Conservation (phyloP, 2,329 filamentous ascomycete species). For the Sarocladiaceae sp. region DNA sequence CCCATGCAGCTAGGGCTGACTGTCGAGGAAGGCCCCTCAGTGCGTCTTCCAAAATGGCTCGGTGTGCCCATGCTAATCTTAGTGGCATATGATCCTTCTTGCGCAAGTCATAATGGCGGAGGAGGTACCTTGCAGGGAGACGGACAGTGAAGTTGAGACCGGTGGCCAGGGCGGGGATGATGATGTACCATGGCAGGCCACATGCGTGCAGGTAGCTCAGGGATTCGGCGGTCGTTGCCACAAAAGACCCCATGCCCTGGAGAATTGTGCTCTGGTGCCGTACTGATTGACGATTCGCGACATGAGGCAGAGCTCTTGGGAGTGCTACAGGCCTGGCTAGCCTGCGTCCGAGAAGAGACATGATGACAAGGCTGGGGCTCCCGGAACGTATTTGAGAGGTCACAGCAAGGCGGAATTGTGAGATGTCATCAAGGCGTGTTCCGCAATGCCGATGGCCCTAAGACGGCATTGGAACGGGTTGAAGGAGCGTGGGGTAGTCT, state of each 20-base stretch:
- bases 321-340: neutral
- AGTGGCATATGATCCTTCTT: slow-evolving; percentile 24
- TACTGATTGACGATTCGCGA: neutral
- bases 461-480: no score
- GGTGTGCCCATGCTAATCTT: slow-evolving; percentile 24
- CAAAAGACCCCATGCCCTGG: slow-evolving; percentile 10
- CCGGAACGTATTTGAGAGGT: no score
- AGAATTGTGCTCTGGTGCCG: slow-evolving; percentile 1
- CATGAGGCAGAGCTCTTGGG: neutral
- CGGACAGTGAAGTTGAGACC: slow-evolving; percentile 38
- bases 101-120: slow-evolving; percentile 22
- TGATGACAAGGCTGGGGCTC: no score
- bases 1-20: no score
- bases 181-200: slow-evolving; percentile 46
- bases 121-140: slow-evolving; percentile 40
- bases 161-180: slow-evolving; percentile 46
- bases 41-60: slow-evolving; percentile 11
- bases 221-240: slow-evolving; percentile 34
- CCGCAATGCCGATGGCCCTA: no score
- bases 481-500: no score
- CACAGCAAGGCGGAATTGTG: no score
- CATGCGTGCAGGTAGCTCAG: slow-evolving; percentile 38
- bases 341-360: neutral
- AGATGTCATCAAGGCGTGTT: no score
- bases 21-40: no score